Conservation (phyloP, 108 stramenopile genomes). For the Pseudonitzschia multistriata region DNA sequence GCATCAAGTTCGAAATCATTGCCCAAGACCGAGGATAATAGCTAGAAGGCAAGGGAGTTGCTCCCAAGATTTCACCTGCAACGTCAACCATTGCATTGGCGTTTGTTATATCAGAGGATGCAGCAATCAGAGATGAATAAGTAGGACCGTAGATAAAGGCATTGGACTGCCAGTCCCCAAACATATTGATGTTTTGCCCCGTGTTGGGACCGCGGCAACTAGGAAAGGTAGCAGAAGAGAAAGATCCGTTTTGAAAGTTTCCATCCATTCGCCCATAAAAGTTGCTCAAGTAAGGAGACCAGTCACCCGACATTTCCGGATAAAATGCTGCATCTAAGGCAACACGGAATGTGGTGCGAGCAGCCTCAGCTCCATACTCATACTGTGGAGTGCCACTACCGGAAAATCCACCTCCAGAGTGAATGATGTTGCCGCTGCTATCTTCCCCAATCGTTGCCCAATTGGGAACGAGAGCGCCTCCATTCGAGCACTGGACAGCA, state of each 20-base stretch:
- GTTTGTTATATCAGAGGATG: constrained; percentile 5
- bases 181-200: not conserved
- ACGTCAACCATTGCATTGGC: constrained; percentile 24
- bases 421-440: not conserved
- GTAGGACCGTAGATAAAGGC: constrained; percentile 32
- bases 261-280: constrained; percentile 7
- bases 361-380: constrained; percentile 31
- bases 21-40: constrained; percentile 30
- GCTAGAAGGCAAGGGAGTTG: not conserved
- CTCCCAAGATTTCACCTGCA: constrained; percentile 17
- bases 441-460: constrained; percentile 24
- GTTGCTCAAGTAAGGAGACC: constrained; percentile 18
- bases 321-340: constrained; percentile 34
- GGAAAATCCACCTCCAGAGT: constrained; percentile 22
- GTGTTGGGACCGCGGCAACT: constrained; percentile 3
- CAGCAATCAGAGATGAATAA: constrained; percentile 20
- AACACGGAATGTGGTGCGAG: constrained; percentile 27
- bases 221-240: constrained; percentile 10
- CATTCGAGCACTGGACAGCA: constrained; percentile 28
- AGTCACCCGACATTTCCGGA: constrained; percentile 14
- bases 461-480: constrained; percentile 26
- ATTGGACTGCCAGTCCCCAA: constrained; percentile 23
- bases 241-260: constrained; percentile 15
- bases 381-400: constrained; percentile 34
- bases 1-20: constrained; percentile 28